A percentile compares a stretch with the other conserved stretches of the same genome.
Evolutionary conservation across 2,329 filamentous ascomycete species (phyloP).

Genomic region (Aspergillus eucalypticola): DNA sequence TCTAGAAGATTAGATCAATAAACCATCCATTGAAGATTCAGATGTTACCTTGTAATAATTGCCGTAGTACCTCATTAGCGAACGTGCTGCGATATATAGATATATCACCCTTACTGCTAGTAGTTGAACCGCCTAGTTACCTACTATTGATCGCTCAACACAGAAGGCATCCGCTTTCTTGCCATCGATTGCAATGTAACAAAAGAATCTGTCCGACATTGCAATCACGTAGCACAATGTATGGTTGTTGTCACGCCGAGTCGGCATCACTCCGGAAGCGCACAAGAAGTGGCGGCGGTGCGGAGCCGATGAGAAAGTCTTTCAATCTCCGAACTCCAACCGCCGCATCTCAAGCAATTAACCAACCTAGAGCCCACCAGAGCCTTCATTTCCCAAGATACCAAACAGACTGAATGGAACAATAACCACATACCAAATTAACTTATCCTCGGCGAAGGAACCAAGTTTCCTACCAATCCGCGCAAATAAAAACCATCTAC

Average conservation of each 20-base stretch:
- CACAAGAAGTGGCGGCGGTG: neutral
- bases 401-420: neutral
- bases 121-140: neutral
- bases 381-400: neutral
- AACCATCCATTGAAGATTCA: neutral
- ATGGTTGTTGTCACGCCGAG: neutral
- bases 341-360: neutral
- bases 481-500: neutral
- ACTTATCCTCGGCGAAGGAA: neutral
- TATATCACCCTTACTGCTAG: neutral
- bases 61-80: neutral
- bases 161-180: neutral
- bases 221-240: neutral
- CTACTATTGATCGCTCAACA: no score
- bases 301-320: neutral
- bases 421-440: neutral
- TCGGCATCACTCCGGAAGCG: neutral
- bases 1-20: neutral
- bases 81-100: neutral
- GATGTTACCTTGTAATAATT: no score
- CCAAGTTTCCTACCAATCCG: neutral
- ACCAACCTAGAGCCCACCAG: neutral
- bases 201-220: neutral
- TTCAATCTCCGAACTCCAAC: neutral
- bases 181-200: neutral